Evolutionary conservation across 176 grass and related monocot species (phyloP).

Genomic region (Elymus sibiricus): DNA sequence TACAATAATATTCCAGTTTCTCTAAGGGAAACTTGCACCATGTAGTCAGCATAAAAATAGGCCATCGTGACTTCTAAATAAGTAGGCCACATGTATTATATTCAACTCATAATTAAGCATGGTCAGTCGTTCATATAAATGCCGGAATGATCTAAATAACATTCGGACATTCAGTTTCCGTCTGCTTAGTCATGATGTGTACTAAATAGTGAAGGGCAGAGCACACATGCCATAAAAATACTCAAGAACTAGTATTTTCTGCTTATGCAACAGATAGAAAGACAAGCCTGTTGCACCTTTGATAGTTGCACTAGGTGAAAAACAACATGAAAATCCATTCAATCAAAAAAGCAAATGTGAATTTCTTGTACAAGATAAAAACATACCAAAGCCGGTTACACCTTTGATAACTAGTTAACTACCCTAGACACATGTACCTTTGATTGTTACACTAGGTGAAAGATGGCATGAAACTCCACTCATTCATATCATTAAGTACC

Average conservation of each 20-base stretch:
- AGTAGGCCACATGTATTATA: background rate
- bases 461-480: background rate
- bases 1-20: background rate
- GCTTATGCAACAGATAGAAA: background rate
- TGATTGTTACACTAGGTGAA: conserved; percentile 2
- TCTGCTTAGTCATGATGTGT: background rate
- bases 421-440: background rate
- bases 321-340: background rate
- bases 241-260: background rate
- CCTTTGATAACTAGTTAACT: conserved; percentile 13
- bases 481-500: background rate
- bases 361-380: background rate
- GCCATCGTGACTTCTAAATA: background rate
- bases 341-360: background rate
- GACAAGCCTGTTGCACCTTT: background rate
- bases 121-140: background rate
- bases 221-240: conserved; percentile 10
- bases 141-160: background rate
- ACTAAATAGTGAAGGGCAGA: background rate
- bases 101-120: conserved; percentile 11
- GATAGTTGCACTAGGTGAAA: background rate
- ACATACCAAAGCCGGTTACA: conserved; percentile 31
- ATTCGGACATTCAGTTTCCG: background rate
- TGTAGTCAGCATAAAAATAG: conserved; percentile 1
- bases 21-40: background rate